These are phyloP conservation scores for Pneumocystis oryctolagi DNA, from an alignment of 1,139 yeast genomes.

Conservation along the genomic window DNA sequence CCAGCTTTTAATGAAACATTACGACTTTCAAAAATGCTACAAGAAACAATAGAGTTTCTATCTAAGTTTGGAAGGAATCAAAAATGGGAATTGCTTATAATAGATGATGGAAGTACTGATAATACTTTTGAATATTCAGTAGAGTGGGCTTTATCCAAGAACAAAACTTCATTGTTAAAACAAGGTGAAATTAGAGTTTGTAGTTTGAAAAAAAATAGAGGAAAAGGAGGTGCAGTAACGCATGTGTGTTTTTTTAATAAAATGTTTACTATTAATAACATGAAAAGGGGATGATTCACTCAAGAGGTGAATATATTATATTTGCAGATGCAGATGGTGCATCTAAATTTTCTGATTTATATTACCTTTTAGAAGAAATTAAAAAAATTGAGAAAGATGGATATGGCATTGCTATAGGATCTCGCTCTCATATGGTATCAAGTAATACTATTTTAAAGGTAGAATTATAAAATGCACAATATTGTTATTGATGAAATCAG, in stretches of 20 bases:
- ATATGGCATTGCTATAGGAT: conserved; percentile 69
- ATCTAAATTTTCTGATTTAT: conserved; percentile 58
- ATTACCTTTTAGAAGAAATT: conserved; percentile 37
- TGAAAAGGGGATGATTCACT: conserved; percentile 48
- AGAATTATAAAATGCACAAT: background rate
- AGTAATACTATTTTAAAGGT: conserved; percentile 84
- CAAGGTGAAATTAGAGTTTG: conserved; percentile 59
- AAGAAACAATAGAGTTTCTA: conserved; percentile 54
- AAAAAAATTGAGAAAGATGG: conserved; percentile 20
- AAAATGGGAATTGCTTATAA: conserved; percentile 62
- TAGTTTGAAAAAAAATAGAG: conserved; percentile 57
- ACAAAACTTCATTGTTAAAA: conserved; percentile 28
- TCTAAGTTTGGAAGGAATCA: conserved; percentile 11
- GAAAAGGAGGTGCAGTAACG: conserved; percentile 96
- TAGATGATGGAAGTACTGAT: conserved; percentile 85
- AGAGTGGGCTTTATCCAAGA: conserved; percentile 35
- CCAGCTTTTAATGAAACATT: conserved; percentile 83
- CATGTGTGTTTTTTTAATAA: conserved; percentile 31
- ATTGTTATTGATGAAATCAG: conserved; percentile 7
- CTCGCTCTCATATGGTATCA: conserved; percentile 91
- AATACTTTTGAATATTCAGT: conserved; percentile 64
- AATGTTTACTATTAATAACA: background rate
- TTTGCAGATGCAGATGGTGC: conserved; percentile 99
- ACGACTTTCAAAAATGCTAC: conserved; percentile 60
- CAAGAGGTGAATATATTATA: conserved; percentile 56